Evolutionary conservation across 169 alveolate species (phyloP).

Genomic region (Perkinsus olseni): DNA sequence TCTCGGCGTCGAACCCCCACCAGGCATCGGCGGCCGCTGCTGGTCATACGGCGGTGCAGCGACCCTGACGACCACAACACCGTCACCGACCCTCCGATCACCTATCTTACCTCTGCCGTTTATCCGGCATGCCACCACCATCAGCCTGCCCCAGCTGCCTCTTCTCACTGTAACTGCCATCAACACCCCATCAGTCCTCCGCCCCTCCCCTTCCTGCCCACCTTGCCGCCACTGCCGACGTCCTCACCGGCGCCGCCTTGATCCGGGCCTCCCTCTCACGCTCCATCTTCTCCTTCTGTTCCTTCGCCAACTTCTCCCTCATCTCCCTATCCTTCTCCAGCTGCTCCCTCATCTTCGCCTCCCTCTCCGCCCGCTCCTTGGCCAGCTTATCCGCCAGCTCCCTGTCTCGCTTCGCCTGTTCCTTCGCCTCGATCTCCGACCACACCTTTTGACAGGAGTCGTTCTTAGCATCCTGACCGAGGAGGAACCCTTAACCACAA

Average conservation of each 20-base stretch:
- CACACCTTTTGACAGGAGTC: background rate
- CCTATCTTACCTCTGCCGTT: background rate
- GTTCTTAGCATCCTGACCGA: background rate
- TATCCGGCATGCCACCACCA: background rate
- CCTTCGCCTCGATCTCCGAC: background rate
- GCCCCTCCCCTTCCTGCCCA: background rate
- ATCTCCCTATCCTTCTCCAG: background rate
- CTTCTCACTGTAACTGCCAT: background rate
- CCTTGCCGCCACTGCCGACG: background rate
- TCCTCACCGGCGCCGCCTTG: background rate
- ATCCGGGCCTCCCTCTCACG: background rate
- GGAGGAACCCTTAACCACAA: background rate
- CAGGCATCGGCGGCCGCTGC: too few species aligned
- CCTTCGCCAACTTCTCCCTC: background rate
- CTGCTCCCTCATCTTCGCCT: background rate
- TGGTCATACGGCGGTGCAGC: too few species aligned
- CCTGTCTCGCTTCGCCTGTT: background rate
- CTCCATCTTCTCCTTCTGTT: background rate
- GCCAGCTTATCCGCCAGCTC: background rate
- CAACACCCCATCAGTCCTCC: background rate
- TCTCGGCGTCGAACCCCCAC: too few species aligned
- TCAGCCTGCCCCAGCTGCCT: background rate
- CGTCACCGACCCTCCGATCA: too few species aligned
- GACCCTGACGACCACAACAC: too few species aligned
- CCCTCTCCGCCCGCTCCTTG: background rate